These are phyloP conservation scores for Torulaspora pretoriensis DNA, from an alignment of 1,139 yeast species.

Conservation along the genomic window DNA sequence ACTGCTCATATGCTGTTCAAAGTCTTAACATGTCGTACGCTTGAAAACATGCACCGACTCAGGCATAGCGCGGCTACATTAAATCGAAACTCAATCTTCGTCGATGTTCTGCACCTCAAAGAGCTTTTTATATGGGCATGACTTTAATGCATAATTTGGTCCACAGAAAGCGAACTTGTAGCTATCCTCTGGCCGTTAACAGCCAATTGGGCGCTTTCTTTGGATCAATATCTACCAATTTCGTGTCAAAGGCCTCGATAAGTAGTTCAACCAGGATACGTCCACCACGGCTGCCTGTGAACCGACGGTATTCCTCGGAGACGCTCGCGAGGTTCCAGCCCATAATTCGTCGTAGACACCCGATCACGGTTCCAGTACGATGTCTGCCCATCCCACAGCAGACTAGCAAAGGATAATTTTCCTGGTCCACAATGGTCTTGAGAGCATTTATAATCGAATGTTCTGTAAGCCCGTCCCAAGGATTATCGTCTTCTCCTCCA, in stretches of 20 bases:
- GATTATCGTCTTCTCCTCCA: conserved; percentile 74
- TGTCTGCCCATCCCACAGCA: conserved; percentile 99
- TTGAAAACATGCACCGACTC: too few species aligned
- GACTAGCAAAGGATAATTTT: conserved; percentile 78
- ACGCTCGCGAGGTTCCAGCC: conserved; percentile 96
- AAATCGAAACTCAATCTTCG: too few species aligned
- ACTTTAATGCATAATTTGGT: too few species aligned
- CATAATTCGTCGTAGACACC: conserved; percentile 83
- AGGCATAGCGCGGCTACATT: too few species aligned
- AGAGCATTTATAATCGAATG: conserved; percentile 74
- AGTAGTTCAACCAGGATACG: conserved; percentile 84
- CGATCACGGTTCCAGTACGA: conserved; percentile 92
- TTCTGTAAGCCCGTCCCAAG: conserved; percentile 97
- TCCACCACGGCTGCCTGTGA: conserved; percentile 90
- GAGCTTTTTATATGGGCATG: too few species aligned
- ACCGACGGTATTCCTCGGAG: conserved; percentile 88
- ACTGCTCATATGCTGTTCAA: background rate
- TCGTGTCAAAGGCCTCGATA: conserved; percentile 55
- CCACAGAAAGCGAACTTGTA: too few species aligned
- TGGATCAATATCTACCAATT: conserved; percentile 31
- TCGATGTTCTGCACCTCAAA: too few species aligned
- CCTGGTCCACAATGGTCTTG: conserved; percentile 63
- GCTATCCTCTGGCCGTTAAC: conserved; percentile 23
- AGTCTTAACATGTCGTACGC: background rate
- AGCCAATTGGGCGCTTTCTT: conserved; percentile 35